Evolutionary conservation across 805 yeast genomes (phyloP).

Genomic region (Sugiyamaella boreocaroliniensis): DNA sequence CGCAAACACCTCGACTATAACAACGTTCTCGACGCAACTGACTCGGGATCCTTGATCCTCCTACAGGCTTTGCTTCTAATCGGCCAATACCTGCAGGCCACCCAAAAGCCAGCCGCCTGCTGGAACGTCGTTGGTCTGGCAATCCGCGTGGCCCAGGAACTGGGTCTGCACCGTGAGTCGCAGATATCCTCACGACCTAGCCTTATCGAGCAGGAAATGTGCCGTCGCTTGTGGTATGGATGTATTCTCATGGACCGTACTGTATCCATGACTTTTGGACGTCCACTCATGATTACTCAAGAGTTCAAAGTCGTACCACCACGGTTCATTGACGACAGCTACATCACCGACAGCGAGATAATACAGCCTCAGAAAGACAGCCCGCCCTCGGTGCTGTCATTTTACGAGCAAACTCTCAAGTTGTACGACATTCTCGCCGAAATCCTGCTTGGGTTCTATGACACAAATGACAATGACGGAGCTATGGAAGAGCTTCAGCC

Average conservation of each 20-base stretch:
- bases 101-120: constrained; percentile 28
- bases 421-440: constrained; percentile 23
- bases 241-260: constrained; percentile 26
- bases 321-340: constrained; percentile 20
- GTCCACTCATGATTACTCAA: constrained; percentile 25
- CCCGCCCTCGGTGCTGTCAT: constrained; percentile 18
- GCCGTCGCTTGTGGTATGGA: constrained; percentile 28
- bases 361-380: constrained; percentile 2
- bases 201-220: constrained; percentile 21
- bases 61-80: constrained; percentile 25
- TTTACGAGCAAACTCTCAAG: constrained; percentile 19
- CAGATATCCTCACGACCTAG: constrained; percentile 17
- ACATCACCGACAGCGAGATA: constrained; percentile 16
- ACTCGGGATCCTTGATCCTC: constrained; percentile 18
- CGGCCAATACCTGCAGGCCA: constrained; percentile 27
- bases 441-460: constrained; percentile 14
- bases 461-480: constrained; percentile 6
- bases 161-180: constrained; percentile 32
- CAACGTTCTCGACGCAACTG: constrained; percentile 23
- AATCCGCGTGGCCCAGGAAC: constrained; percentile 39
- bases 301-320: constrained; percentile 18
- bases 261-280: constrained; percentile 26
- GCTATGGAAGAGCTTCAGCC: not conserved
- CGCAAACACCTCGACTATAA: constrained; percentile 18
- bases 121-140: constrained; percentile 42